Evolutionary conservation across 352 stramenopile genomes (phyloP).

Genomic region (Achlya hypogyna): DNA sequence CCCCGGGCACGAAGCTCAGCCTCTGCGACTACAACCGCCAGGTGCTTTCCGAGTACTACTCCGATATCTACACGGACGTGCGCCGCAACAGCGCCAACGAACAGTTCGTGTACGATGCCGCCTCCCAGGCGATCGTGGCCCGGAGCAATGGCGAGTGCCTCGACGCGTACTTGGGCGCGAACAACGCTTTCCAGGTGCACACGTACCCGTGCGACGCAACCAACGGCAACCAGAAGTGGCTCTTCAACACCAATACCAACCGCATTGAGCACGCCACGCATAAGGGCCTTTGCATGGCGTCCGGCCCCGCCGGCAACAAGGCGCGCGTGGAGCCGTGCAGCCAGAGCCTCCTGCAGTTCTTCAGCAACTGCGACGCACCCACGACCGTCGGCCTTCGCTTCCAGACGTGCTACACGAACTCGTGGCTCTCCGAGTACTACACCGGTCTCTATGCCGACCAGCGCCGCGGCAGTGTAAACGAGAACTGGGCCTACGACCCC

Average conservation of each 20-base stretch:
- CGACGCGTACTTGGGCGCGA: slow-evolving; percentile 16
- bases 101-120: background rate
- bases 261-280: slow-evolving; percentile 1
- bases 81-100: background rate
- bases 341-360: background rate
- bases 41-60: background rate
- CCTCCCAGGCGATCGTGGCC: background rate
- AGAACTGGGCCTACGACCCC: background rate
- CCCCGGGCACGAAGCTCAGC: background rate
- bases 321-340: background rate
- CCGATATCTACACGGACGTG: background rate
- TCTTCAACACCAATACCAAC: background rate
- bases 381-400: background rate
- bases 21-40: background rate
- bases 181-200: slow-evolving; percentile 24
- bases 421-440: slow-evolving; percentile 2
- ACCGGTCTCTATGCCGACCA: background rate
- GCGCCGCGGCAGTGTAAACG: background rate
- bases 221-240: slow-evolving; percentile 63
- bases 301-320: background rate
- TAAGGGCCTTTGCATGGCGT: background rate
- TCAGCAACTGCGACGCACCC: background rate
- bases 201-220: slow-evolving; percentile 43
- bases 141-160: slow-evolving; percentile 25
- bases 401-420: slow-evolving; percentile 6